Evolutionary conservation across 2,329 filamentous ascomycete genomes (phyloP), one percentile per base, ranked within the genome.

Genomic region (Pestalotiopsis sp.): DNA sequence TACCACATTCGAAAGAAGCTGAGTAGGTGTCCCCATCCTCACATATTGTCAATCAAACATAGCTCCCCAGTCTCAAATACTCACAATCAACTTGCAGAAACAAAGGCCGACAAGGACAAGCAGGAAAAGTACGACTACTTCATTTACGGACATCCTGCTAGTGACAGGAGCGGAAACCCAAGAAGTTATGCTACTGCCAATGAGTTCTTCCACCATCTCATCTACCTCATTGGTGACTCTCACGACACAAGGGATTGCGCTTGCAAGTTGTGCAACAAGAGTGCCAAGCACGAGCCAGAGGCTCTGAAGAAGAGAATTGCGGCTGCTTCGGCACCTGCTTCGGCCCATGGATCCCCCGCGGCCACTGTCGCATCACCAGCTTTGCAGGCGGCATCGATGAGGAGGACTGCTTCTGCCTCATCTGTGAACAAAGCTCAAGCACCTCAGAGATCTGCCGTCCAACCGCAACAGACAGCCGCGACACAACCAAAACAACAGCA

Each of bases 81-180:
- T 60, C 9, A 65, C 23, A 13, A 41, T 56, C n/a, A 45, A n/a
- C 17, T 38, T 27, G 6, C n/a, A 38, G 38, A 45, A 14, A 58
- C 59, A n/a, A 39, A 12, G 60, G 67, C 23, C 9, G 66, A 58
- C 12, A 68, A 63, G n/a, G 65, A 45, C 31, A 63, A 67, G 25
- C 52, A 63, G 17, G 66, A 56, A 7, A 39, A 27, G 25, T 27
- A 61, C 3, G 69, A 72, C 49, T 71, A 65, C 38, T 70, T 70
- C 52, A 69, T 72, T 3, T 72, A 71, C 31, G 71, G 71, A 17
- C 67, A 71, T 49, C 71, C 71, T 31, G 60, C 63, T 41, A 67
- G 70, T 13, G 64, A 64, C 14, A 68, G 68, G 49, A 67, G 70
- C 6, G 64, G 58, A 4, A 70, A 69, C 14, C 70, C 70, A 0